Evolutionary conservation across 441 rosid species (phyloP), one percentile per base, ranked within the genome.

Genomic region (Viola pubescens): DNA sequence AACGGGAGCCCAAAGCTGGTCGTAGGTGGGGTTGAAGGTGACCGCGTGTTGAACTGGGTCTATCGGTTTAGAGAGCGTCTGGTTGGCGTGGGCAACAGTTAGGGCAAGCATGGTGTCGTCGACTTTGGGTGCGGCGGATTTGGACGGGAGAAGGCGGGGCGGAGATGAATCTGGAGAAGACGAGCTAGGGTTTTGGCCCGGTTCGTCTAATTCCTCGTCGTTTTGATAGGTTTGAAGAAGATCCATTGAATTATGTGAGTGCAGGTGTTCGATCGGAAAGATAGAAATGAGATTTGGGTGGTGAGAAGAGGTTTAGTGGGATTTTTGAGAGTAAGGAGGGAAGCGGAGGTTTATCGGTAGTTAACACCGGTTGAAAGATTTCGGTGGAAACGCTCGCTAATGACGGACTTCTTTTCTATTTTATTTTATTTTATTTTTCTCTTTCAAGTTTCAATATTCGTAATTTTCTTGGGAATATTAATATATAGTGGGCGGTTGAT

Each of bases 1-100:
- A 59, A 90, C 88, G 5, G 97, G 99, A 48, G 99, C 90, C 98
- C 97, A 87, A 4, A 94, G 89, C 83, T 91, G 95, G 14, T 94
- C 97, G 64, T 79, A 84, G 19, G 94, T 87, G 6, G 98, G 99
- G 67, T 94, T 94, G 66, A 80, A 82, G 54, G 77, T 65, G 47
- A 94, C 81, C 49, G 70, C 80, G 74, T 88, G 97, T 56, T 94
- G 94, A 4, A 77, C 75, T 0, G 97, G 99, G 56, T 91, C 89
- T 52, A 94, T 87, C 1, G 99, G 99, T 16, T 75, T 77, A 19
- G 83, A 70, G 12, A 77, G 80, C 13, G 82, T 56, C 56, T 73
- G 87, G 37, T 81, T 73, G 48, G 75, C 78, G 63, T 77, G 80
- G 2, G 97, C 91, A 7, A 75, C 82, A 4, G 97, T 78, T 13